A percentile compares a stretch with the other conserved stretches of the same genome.
Evolutionary conservation across 1,284 basidiomycete genomes (phyloP).

Genomic region (Stygiomarasmius scandens): DNA sequence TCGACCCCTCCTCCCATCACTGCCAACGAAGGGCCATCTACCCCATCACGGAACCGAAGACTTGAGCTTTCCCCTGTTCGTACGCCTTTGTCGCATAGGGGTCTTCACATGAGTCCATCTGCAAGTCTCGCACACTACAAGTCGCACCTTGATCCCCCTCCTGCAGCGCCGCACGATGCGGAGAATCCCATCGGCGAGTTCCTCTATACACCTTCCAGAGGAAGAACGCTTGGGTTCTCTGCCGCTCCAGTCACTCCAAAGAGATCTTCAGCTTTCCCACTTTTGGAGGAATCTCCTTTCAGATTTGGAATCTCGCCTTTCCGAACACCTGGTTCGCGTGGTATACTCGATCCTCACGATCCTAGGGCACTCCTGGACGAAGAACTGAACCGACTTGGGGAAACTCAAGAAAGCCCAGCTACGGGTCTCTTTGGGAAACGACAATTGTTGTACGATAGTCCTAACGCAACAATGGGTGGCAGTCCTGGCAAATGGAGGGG

Average conservation of each 20-base stretch:
- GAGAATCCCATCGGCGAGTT: constrained; percentile 42
- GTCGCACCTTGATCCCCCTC: constrained; percentile 62
- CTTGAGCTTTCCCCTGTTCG: constrained; percentile 56
- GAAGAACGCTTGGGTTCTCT: constrained; percentile 3
- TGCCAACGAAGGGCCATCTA: constrained; percentile 32
- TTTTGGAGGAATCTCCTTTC: constrained; percentile 52
- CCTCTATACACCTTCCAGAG: constrained; percentile 55
- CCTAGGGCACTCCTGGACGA: constrained; percentile 65
- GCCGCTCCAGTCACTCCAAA: constrained; percentile 58
- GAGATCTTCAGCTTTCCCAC: constrained; percentile 48
- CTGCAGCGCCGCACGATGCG: constrained; percentile 35
- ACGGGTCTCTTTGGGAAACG: constrained; percentile 56
- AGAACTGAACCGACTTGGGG: constrained; percentile 56
- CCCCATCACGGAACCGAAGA: constrained; percentile 26
- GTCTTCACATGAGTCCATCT: constrained; percentile 66
- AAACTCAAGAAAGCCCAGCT: constrained; percentile 55
- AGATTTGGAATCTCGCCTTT: constrained; percentile 54
- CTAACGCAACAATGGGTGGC: constrained; percentile 9
- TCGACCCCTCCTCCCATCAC: constrained; percentile 37
- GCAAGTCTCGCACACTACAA: constrained; percentile 67
- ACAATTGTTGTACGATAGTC: constrained; percentile 54
- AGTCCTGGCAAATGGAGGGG: constrained; percentile 15
- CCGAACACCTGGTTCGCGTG: constrained; percentile 56
- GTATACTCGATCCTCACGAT: constrained; percentile 69
- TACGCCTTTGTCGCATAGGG: constrained; percentile 69